Percentiles rank a stretch among this genome's conserved stretches.
phyloP scores from a whole-genome alignment of 2,329 filamentous ascomycete species.

The Talaromyces sp. region DNA sequence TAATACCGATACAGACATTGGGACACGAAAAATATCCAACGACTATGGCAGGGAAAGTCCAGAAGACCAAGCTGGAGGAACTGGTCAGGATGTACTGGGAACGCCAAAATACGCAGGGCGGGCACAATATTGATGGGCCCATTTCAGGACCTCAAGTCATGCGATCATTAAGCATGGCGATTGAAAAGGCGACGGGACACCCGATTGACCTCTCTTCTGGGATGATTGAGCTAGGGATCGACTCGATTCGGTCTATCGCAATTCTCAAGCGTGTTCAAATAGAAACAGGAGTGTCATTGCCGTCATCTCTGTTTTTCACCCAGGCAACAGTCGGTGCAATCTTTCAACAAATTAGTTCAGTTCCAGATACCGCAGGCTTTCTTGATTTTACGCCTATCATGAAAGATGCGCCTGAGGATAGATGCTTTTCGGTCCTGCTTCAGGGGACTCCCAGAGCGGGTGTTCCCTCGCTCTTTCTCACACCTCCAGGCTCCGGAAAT shows the following conservation, averaged over 20 bases:
- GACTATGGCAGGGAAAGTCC: neutral
- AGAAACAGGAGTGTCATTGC: slow-evolving; percentile 2
- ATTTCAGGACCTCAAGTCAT: slow-evolving; percentile 1
- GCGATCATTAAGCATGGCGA: neutral
- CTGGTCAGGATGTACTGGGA: neutral
- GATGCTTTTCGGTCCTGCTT: slow-evolving; percentile 1
- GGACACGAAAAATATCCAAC: neutral
- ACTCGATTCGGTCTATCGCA: neutral
- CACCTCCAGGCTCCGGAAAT: slow-evolving; percentile 5
- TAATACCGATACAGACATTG: neutral
- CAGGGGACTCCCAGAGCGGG: slow-evolving; percentile 2
- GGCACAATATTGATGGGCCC: neutral
- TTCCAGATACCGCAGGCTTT: slow-evolving; percentile 1
- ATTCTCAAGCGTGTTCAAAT: neutral
- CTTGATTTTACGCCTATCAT: neutral
- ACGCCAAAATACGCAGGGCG: neutral
- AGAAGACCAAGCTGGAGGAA: neutral
- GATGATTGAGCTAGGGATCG: neutral
- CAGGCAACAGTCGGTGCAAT: neutral
- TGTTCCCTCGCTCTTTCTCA: slow-evolving; percentile 3
- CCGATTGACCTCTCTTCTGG: slow-evolving; percentile 1
- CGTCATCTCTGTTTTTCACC: slow-evolving; percentile 5
- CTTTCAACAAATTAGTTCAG: neutral
- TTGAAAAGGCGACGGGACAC: neutral
- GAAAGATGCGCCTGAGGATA: neutral